Base-by-base conservation (phyloP, 2,329 filamentous ascomycete species). In the Xylaria sp. region DNA sequence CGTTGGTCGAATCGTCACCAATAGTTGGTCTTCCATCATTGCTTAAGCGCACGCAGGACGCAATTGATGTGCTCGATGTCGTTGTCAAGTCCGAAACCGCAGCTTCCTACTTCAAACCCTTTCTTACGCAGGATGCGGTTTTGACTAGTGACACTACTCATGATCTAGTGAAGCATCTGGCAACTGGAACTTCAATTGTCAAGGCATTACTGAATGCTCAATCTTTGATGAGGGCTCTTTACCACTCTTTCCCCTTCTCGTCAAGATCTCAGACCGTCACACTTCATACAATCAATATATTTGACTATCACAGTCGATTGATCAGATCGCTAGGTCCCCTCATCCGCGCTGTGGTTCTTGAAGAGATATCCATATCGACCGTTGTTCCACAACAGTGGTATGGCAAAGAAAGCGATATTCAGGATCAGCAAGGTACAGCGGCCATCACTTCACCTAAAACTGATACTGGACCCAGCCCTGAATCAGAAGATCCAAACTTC, bases 11-110 rank as follows among this genome's bases (percentile, higher is more conserved):
- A 74, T 87, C 89, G 31, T 93, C 92, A 68, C 90, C 94, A 1
- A 89, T 95, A 73, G 84, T 97, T 23, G 90, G 94, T 1, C 83
- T 99, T 7, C 94, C 95, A 0, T 93, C 93, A 4, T 81, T 99
- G 33, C 83, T 97, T 67, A 88, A 88, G 71, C 90, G 94, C 57
- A 88, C 92, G 15, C 90, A 95, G 74, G 82, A 84, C 58, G 88
- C 92, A 4, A 82, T 97, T 62, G 86, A 92, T 72, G 84, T 85
- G 23, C 83, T 98, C 13, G 83, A 89, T 67, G 88, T 90, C 3
- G 85, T 97, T 63, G 84, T 91, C 13, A 76, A 79, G 75, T 85
- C 79, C 78, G 87, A 79, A 10, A 75, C 81, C n/a, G 78, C 81
- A 3, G 78, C 84, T 59, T 87, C 92, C 0, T 95, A 93, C 79